Evolutionary conservation across 352 stramenopile genomes (phyloP), one percentile per base, ranked within the genome.

Genomic region (Phytophthora tubulina): DNA sequence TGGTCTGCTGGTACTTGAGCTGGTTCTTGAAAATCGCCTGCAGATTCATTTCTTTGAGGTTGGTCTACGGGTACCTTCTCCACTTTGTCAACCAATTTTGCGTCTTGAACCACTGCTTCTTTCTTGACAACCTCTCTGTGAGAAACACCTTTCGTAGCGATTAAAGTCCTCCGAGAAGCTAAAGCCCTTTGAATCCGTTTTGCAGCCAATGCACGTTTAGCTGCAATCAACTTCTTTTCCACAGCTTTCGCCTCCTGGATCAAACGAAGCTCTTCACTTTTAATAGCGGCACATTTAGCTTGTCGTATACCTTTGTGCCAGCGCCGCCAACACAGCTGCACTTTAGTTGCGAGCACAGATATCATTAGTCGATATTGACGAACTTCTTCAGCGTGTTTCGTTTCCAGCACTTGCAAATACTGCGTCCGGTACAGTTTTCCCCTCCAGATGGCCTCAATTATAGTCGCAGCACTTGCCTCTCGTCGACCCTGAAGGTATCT

Each of bases 261-360:
- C 32, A 88, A 52, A 14, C 74, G 61, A 33, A 73, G 57, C 45
- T 88, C 80, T 9, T 67, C 60, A 3, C 50, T 60, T 49, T 82
- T 80, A 10, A 85, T 74, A 49, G 38, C 46, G 36, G 67, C 64
- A n/a, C 78, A 67, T 21, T 73, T 85, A 7, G 48, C 36, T 32
- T 65, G 66, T n/a, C 57, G 57, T 30, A 84, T 33, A 10, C 67
- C 60, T 2, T 31, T 38, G 8, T 76, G 58, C 78, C 80, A 84
- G 45, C 51, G 60, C 14, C 76, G 67, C 69, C 76, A 85, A 30
- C 70, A 82, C 13, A 51, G 39, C 30, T 82, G 75, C 6, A 82
- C 67, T 51, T 78, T 78, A 0, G 63, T 67, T 11, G 75, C 75
- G 17, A 82, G 62, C 3, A 82, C 62, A 1, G 67, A 82, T 9